These are phyloP conservation scores for Citrullus mucosospermus DNA, from an alignment of 306 rosid genomes.

Conservation along the genomic window DNA sequence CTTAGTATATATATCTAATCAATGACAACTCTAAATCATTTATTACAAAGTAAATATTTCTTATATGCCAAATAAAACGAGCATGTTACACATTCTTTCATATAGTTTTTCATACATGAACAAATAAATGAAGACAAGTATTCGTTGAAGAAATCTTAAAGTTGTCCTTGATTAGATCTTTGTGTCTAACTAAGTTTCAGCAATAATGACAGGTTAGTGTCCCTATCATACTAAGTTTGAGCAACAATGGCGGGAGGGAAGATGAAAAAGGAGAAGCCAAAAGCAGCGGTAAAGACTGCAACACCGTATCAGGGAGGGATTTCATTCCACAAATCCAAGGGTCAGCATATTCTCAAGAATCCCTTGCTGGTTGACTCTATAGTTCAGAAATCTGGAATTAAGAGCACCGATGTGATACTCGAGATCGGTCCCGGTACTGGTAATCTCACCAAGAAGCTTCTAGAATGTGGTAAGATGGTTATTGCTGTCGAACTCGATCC, in stretches of 20 bases:
- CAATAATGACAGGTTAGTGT: too few relatives aligned
- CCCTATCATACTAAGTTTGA: too few relatives aligned
- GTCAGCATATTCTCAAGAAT: slow-evolving; percentile 48
- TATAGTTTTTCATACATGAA: too few relatives aligned
- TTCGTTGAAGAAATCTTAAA: too few relatives aligned
- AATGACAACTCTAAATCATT: too few relatives aligned
- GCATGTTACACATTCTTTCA: too few relatives aligned
- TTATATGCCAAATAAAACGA: too few relatives aligned
- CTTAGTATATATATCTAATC: too few relatives aligned
- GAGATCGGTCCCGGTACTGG: slow-evolving; percentile 59
- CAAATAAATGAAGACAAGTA: too few relatives aligned
- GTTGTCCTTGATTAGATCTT: too few relatives aligned
- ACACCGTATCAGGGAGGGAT: slow-evolving; percentile 46
- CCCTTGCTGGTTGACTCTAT: slow-evolving; percentile 39
- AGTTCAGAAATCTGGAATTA: slow-evolving; percentile 42
- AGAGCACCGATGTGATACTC: slow-evolving; percentile 35
- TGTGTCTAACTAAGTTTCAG: too few relatives aligned
- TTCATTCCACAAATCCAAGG: slow-evolving; percentile 46
- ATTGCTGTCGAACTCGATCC: slow-evolving; percentile 78
- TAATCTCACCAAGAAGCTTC: slow-evolving; percentile 52
- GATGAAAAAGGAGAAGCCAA: slow-evolving; percentile 33
- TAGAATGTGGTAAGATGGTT: slow-evolving; percentile 58
- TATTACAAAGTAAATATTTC: too few relatives aligned
- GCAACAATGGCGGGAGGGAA: slow-evolving; percentile 46
- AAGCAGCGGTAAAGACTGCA: neutral